A percentile compares a stretch with the other conserved stretches of the same genome.
Conservation (phyloP, 176 grass and related monocot species). For the Carex pumila region DNA sequence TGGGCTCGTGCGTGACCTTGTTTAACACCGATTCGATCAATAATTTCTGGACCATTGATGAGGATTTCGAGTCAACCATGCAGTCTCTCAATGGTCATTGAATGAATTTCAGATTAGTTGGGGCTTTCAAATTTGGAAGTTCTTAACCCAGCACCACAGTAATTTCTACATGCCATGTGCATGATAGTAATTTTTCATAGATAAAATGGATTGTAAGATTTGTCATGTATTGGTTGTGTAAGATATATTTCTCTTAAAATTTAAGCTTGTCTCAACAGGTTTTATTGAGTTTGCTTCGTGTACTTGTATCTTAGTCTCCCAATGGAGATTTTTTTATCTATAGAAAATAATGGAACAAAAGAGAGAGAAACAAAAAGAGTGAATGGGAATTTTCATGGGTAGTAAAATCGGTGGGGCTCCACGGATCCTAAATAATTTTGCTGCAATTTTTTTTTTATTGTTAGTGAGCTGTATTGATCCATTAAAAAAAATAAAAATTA, state of each 20-base stretch:
- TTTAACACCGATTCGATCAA: background rate
- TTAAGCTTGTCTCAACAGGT: background rate
- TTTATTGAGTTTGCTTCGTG: background rate
- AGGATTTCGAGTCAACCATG: slow-evolving; percentile 3
- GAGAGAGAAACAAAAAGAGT: no score
- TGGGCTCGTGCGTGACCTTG: background rate
- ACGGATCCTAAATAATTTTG: no score
- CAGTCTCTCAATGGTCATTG: background rate
- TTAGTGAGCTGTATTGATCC: no score
- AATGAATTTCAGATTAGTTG: background rate
- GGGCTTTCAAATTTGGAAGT: background rate
- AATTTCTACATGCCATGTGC: slow-evolving; percentile 1
- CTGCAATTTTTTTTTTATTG: no score
- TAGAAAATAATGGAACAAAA: no score
- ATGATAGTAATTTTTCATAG: background rate
- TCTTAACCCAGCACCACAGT: background rate
- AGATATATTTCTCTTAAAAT: background rate
- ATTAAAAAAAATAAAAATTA: no score
- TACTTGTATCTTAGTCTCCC: no score
- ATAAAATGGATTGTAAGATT: background rate
- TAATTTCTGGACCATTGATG: slow-evolving; percentile 9
- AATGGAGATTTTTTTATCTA: no score
- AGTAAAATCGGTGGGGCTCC: no score
- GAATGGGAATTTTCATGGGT: no score
- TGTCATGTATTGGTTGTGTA: background rate